Base-by-base conservation (phyloP, 495 filamentous ascomycete genomes). In the Podospora fimiseda region DNA sequence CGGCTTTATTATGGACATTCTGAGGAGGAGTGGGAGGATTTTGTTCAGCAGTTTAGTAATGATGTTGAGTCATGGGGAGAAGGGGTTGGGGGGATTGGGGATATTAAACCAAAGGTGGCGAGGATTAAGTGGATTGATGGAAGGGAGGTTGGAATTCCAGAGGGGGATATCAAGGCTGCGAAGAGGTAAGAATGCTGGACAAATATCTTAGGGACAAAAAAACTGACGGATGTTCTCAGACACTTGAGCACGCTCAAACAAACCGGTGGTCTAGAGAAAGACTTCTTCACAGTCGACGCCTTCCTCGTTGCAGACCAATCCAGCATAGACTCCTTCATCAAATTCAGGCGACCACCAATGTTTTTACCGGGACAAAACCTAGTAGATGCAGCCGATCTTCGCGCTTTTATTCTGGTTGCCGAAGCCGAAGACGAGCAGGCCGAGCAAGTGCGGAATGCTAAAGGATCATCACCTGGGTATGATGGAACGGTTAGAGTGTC, bases 61-160 rank as follows among this genome's bases (percentile, higher is more conserved):
- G 45, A 56, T 45, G 49, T 53, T 0, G 33, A 24, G 14, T 33
- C 19, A 16, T 56, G 53, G 49, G 50, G 50, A 1, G 40, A 24
- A 8, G 57, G 45, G 9, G 49, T 51, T 1, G 42, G 27, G 2
- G 48, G 43, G 18, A 50, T 9, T 1, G 53, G 46, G 2, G 50
- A 16, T 15, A 22, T 53, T 11, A 53, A 41, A 36, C 23, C n/a
- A 3, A 50, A 39, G 18, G n/a, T n/a, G n/a, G 9, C 20, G 21
- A 42, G 50, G 53, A 53, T 60, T 20, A 36, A 41, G 42, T 60
- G 58, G 58, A 21, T 60, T 14, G 58, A 60, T 23, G 53, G 58
- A 20, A 13, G 50, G 30, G 53, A 53, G 6, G 9, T 38, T 15
- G 58, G 50, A 2, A 51, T 56, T 54, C 41, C 50, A 0, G 53